Evolutionary conservation across 306 rosid genomes (phyloP).

Genomic region (Prinsepia uniflora): DNA sequence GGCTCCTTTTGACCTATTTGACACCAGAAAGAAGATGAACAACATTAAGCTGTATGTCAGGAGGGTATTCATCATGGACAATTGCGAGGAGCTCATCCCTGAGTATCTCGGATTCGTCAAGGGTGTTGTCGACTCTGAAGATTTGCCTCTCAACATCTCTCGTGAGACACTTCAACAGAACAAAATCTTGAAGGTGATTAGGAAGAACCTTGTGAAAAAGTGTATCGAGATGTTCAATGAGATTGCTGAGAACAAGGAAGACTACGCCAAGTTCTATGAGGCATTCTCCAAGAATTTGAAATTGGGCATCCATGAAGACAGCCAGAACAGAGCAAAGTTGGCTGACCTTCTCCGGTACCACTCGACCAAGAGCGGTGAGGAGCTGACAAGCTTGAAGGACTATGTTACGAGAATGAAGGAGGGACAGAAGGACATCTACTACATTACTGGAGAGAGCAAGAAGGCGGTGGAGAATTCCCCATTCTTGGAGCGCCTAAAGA

Average conservation of each 20-base stretch:
- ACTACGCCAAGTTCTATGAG: constrained; percentile 57
- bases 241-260: constrained; percentile 69
- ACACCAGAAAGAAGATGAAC: constrained; percentile 68
- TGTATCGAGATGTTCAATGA: constrained; percentile 79
- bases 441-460: constrained; percentile 68
- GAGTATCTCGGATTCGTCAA: constrained; percentile 71
- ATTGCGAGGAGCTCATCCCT: constrained; percentile 65
- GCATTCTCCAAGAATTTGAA: constrained; percentile 68
- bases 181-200: constrained; percentile 66
- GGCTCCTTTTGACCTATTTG: constrained; percentile 70
- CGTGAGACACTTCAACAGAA: constrained; percentile 70
- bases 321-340: constrained; percentile 61
- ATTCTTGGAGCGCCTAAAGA: constrained; percentile 62
- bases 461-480: constrained; percentile 75
- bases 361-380: constrained; percentile 70
- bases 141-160: constrained; percentile 67
- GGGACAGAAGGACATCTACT: constrained; percentile 64
- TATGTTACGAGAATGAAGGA: constrained; percentile 71
- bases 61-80: constrained; percentile 76
- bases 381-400: constrained; percentile 65
- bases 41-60: constrained; percentile 68
- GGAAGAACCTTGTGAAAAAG: constrained; percentile 64
- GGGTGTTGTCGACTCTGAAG: constrained; percentile 74
- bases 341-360: constrained; percentile 62
- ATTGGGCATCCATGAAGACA: constrained; percentile 65